A percentile compares a stretch with the other conserved stretches of the same genome.
Evolutionary conservation across 495 filamentous ascomycete genomes (phyloP).

Genomic region (Delitschia confertaspora): DNA sequence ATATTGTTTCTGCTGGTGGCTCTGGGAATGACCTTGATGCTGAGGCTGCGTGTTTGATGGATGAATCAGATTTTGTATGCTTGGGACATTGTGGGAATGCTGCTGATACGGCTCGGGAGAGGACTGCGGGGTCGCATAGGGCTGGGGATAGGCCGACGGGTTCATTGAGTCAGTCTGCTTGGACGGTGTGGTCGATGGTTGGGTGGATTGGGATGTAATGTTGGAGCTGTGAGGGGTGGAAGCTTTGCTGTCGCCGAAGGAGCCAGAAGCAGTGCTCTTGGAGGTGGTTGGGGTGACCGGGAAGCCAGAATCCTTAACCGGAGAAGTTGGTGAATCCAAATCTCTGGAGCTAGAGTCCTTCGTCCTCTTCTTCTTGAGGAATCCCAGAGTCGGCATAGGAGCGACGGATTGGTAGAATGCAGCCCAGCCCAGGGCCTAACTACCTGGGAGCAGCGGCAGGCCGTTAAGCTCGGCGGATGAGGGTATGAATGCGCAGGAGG

Average conservation of each 20-base stretch:
- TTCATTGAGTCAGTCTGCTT: constrained; percentile 30
- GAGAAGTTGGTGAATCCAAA: constrained; percentile 32
- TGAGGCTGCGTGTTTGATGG: constrained; percentile 35
- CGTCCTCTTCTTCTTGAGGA: constrained; percentile 97
- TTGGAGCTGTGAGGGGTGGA: constrained; percentile 11
- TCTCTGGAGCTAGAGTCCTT: constrained; percentile 51
- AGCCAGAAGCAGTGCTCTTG: constrained; percentile 44
- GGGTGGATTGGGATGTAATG: constrained; percentile 13
- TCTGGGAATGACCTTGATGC: constrained; percentile 26
- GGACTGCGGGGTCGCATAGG: constrained; percentile 31
- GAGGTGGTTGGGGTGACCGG: constrained; percentile 50
- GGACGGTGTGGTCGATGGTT: constrained; percentile 19
- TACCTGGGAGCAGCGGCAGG: constrained; percentile 5
- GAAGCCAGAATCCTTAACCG: constrained; percentile 27
- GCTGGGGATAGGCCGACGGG: constrained; percentile 31
- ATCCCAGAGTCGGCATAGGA: constrained; percentile 65
- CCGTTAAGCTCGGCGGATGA: neutral
- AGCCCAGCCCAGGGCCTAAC: constrained; percentile 20
- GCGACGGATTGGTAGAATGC: constrained; percentile 27
- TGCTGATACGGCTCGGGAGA: constrained; percentile 41
- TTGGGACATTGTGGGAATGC: constrained; percentile 50
- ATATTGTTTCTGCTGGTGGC: constrained; percentile 28
- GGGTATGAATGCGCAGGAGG: constrained; percentile 1
- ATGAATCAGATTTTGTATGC: constrained; percentile 65
- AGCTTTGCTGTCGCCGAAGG: constrained; percentile 24